These are phyloP conservation scores for Termitomyces sp. DNA, from an alignment of 768 basidiomycete genomes.

Conservation along the genomic window DNA sequence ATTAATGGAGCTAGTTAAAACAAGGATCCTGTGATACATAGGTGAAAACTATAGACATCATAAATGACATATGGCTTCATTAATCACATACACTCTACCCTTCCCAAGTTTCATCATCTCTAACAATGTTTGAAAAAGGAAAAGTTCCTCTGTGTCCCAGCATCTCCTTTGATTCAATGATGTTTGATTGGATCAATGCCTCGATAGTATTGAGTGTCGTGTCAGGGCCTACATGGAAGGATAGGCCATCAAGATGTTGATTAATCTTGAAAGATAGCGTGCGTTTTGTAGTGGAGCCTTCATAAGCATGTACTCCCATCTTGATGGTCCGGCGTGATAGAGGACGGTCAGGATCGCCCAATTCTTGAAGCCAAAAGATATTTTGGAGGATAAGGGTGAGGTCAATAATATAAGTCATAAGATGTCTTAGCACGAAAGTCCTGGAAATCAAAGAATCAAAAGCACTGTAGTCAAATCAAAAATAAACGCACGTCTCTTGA, in stretches of 20 bases:
- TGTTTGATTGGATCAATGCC: background rate
- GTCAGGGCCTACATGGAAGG: constrained; percentile 12
- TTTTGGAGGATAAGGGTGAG: constrained; percentile 19
- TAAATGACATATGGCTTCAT: too few species aligned
- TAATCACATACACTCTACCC: too few species aligned
- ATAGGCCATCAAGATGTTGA: constrained; percentile 5
- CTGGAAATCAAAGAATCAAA: constrained; percentile 5
- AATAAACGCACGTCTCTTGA: constrained; percentile 16
- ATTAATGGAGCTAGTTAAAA: too few species aligned
- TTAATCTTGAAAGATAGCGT: constrained; percentile 12
- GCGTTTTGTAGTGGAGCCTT: constrained; percentile 11
- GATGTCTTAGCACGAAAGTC: constrained; percentile 4
- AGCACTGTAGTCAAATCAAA: background rate
- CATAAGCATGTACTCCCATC: constrained; percentile 6
- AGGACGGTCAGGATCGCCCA: background rate
- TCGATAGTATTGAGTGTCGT: constrained; percentile 9
- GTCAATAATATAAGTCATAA: constrained; percentile 21
- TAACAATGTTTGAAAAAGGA: background rate
- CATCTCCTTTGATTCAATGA: background rate
- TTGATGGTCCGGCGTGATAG: constrained; percentile 16
- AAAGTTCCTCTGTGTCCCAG: background rate
- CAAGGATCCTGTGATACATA: too few species aligned
- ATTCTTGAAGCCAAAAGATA: constrained; percentile 18
- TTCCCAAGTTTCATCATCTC: too few species aligned
- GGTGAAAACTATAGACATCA: too few species aligned